Base-by-base conservation (phyloP, 371 early-diverging fungal genomes). In the Dichotomocladium elegans region DNA sequence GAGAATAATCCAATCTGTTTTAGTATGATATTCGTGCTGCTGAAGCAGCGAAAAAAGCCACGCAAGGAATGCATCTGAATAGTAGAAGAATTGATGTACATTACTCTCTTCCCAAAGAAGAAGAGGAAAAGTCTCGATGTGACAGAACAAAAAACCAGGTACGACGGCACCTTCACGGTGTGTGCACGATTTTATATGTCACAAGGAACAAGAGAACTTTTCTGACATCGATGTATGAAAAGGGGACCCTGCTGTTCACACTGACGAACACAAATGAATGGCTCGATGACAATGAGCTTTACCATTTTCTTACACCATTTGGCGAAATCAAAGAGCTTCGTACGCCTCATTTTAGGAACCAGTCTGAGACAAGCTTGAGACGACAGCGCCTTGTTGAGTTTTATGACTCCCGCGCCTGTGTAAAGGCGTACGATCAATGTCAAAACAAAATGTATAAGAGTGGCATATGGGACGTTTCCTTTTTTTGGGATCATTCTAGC, bases 71-170 rank as follows among this genome's bases (percentile, higher is more conserved):
- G 8, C 50, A 60, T 25, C 42, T 81, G 21, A 58, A 56, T 21
- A 68, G 68, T 27, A 64, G 81, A 47, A 61, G 70, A 52, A 70
- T 81, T 44, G 82, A 81, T 55, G 77, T 81, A 11, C 80, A 79
- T 48, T 81, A 77, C 63, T 80, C 80, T n/a, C 47, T 81, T 12
- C 82, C 82, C 12, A 80, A 79, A 41, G 78, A 74, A 42, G 73
- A 77, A 49, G 73, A 78, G 46, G 63, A 71, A 29, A 57, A 65
- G 30, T 63, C 66, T 26, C 57, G 60, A 52, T 80, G 80, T 58
- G 80, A 80, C 49, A 48, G 68, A 51, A 64, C 62, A 25, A 80
- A 77, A 30, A 81, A 81, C 44, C 82, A 81, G 75, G 81, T 75
- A 60, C 11, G 14, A 24, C 24, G 6, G 44, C 26, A n/a, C 11